Evolutionary conservation across 148 eudicot genomes (phyloP), one percentile per base, ranked within the genome.

Genomic region (Nepenthes mirabilis): DNA sequence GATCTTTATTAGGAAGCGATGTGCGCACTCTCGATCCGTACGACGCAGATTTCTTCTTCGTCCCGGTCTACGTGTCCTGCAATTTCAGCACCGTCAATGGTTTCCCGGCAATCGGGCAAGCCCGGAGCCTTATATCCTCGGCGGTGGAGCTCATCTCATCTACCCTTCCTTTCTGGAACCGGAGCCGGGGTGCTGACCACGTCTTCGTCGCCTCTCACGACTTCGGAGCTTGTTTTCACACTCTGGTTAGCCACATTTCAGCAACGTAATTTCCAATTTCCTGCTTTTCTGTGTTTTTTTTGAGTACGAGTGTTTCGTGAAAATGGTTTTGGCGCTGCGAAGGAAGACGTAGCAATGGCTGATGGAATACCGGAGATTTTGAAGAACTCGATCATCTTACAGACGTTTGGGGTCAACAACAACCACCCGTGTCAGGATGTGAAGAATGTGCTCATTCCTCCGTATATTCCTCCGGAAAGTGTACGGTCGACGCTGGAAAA

Each of bases 121-220:
- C 96, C 2, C 77, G 93, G 14, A 14, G 59, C 1, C 79, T 85
- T 2, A 49, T 87, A 23, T 47, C 87, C 0, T 71, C 86, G 14
- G 97, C 97, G 5, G 69, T 90, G 0, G 1, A 62, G 10, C 71
- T 67, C 11, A 50, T 90, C 12, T 84, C 97, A 3, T 52, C 78
- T 8, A 67, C 65, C 34, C 68, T 65, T 3, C 91, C 88, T 1
- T 90, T 87, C 36, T 90, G 97, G 97, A 90, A 90, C 56, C 84
- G 87, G 10, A 73, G 77, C 58, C 63, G 33, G 0, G 97, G 95
- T 1, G 62, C 84, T 0, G 95, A 90, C 70, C 97, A 90, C 50
- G 77, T 90, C 13, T 90, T 90, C 58, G 88, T 86, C 34, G 97
- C 95, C 9, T 82, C 91, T 36, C 97, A 90, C 43, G 97, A 90